Percentiles rank a stretch among this genome's conserved stretches.
These are phyloP conservation scores for Teunomyces stri DNA, from an alignment of 805 yeast species.

Conservation along the genomic window DNA sequence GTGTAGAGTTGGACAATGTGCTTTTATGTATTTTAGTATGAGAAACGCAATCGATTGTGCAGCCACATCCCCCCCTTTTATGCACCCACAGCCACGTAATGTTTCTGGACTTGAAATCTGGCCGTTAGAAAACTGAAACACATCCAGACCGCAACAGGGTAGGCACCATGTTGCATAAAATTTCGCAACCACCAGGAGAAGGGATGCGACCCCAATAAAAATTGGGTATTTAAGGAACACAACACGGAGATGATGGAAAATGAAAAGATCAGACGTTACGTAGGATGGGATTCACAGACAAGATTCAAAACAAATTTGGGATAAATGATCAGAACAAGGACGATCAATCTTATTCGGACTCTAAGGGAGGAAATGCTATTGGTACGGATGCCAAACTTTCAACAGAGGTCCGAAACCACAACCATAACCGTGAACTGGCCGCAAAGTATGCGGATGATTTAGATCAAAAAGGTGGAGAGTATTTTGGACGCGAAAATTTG, in stretches of 20 bases:
- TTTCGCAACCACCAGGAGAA: background rate
- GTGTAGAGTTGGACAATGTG: too few species aligned
- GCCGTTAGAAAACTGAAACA: background rate
- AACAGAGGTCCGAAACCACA: conserved; percentile 26
- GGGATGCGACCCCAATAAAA: background rate
- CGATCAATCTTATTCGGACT: conserved; percentile 15
- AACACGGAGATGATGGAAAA: background rate
- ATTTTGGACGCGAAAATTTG: conserved; percentile 9
- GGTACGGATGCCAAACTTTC: conserved; percentile 25
- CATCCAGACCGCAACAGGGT: background rate
- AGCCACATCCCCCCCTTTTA: background rate
- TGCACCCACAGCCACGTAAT: background rate
- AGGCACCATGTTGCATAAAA: background rate
- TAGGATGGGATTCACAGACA: conserved; percentile 39
- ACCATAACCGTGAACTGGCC: conserved; percentile 25
- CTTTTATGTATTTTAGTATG: too few species aligned
- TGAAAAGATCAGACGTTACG: background rate
- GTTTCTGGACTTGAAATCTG: background rate
- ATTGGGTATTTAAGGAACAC: background rate
- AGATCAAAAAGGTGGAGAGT: conserved; percentile 22
- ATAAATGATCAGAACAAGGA: conserved; percentile 21
- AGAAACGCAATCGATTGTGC: too few species aligned
- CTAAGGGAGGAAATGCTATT: conserved; percentile 28
- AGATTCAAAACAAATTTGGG: conserved; percentile 29
- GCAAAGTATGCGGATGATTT: conserved; percentile 25